Percentiles rank a stretch among this genome's conserved stretches.
phyloP scores from a whole-genome alignment of 495 filamentous ascomycete genomes.

The Penicillium canariense region DNA sequence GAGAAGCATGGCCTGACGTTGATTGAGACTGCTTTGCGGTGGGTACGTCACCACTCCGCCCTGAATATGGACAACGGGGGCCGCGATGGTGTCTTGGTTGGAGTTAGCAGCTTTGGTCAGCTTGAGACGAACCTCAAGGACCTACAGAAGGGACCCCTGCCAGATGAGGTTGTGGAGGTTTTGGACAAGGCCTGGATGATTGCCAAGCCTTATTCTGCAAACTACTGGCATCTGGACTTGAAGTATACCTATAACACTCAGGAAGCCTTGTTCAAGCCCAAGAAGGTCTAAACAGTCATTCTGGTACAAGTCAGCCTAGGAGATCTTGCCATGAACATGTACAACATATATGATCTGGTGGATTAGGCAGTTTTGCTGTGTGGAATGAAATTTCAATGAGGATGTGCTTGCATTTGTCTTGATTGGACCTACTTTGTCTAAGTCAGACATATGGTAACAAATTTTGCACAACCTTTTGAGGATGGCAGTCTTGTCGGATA shows the following conservation, averaged over 20 bases:
- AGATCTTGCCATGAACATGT: neutral
- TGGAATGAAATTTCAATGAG: no score
- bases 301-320: neutral
- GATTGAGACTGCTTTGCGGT: conserved; percentile 80
- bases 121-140: conserved; percentile 71
- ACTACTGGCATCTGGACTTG: conserved; percentile 77
- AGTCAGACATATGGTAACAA: no score
- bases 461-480: no score
- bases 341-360: neutral
- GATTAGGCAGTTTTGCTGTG: no score
- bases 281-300: conserved; percentile 8
- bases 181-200: conserved; percentile 73
- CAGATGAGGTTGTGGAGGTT: conserved; percentile 75
- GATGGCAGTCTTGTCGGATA: no score
- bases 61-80: conserved; percentile 71
- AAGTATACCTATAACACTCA: conserved; percentile 74
- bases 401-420: no score
- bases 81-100: conserved; percentile 76
- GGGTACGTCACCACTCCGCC: conserved; percentile 77
- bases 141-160: conserved; percentile 83
- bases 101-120: conserved; percentile 71
- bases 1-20: conserved; percentile 74
- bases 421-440: no score
- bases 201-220: conserved; percentile 61
- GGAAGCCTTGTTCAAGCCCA: conserved; percentile 59